phyloP scores from a whole-genome alignment of 805 yeast genomes.

The Metschnikowia drakensbergensis region DNA sequence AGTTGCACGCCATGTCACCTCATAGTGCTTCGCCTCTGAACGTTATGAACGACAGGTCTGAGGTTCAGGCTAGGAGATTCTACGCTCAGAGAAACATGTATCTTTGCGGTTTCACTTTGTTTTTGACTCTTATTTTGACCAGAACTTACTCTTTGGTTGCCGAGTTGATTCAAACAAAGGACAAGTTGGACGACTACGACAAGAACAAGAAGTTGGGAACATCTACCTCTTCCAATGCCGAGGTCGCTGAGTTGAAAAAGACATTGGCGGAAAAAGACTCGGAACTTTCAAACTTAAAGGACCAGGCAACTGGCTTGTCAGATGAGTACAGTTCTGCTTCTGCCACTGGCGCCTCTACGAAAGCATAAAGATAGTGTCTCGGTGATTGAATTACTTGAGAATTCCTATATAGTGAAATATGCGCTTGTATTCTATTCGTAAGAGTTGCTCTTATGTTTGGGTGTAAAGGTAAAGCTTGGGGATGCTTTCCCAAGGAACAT shows the following conservation, averaged over 20 bases:
- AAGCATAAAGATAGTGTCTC: neutral
- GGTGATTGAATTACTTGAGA: neutral
- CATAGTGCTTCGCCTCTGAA: conserved; percentile 14
- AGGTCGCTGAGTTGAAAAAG: conserved; percentile 45
- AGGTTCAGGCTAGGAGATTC: conserved; percentile 85
- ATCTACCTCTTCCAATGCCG: conserved; percentile 21
- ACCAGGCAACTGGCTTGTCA: conserved; percentile 64
- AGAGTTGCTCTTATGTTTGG: conserved; percentile 94
- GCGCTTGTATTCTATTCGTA: conserved; percentile 25
- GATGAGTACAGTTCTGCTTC: conserved; percentile 55
- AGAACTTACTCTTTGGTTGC: conserved; percentile 80
- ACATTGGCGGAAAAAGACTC: conserved; percentile 53
- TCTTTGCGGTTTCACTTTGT: conserved; percentile 90
- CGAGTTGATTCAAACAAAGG: conserved; percentile 65
- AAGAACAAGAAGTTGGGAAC: conserved; percentile 21
- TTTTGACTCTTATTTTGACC: conserved; percentile 77
- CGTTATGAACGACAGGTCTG: conserved; percentile 60
- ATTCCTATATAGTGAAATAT: neutral
- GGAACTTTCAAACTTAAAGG: conserved; percentile 64
- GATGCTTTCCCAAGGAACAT: conserved; percentile 89
- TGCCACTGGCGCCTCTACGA: conserved; percentile 1
- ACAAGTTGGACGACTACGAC: conserved; percentile 43
- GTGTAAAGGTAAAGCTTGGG: conserved; percentile 70
- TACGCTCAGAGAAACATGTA: conserved; percentile 97
- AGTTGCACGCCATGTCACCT: conserved; percentile 41